These are phyloP conservation scores for Leccinum truebloodii DNA, from an alignment of 768 basidiomycete genomes.

Conservation along the genomic window DNA sequence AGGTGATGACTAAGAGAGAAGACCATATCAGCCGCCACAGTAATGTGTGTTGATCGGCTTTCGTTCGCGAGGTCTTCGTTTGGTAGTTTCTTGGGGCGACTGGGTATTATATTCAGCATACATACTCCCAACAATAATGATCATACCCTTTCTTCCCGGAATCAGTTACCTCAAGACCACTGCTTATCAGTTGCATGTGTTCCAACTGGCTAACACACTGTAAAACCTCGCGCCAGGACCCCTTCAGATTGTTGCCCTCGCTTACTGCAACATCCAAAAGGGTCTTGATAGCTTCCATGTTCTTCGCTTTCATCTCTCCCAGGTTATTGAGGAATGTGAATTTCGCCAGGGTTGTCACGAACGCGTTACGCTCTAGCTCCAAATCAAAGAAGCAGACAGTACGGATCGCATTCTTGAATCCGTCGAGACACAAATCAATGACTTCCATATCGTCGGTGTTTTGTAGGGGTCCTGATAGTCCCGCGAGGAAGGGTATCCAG, in stretches of 20 bases:
- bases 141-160: slow-evolving; percentile 77
- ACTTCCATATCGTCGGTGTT: slow-evolving; percentile 93
- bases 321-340: slow-evolving; percentile 98
- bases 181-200: slow-evolving; percentile 96
- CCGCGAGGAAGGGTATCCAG: slow-evolving; percentile 98
- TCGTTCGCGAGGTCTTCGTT: slow-evolving; percentile 96
- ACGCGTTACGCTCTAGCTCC: slow-evolving; percentile 97
- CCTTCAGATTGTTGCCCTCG: slow-evolving; percentile 96
- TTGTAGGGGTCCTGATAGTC: slow-evolving; percentile 91
- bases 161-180: slow-evolving; percentile 84
- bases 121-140: not conserved
- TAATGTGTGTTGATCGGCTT: slow-evolving; percentile 96
- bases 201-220: slow-evolving; percentile 98
- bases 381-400: slow-evolving; percentile 97
- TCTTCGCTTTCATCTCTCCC: slow-evolving; percentile 98
- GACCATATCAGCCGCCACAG: slow-evolving; percentile 98
- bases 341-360: slow-evolving; percentile 93
- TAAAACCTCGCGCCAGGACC: slow-evolving; percentile 94
- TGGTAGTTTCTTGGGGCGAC: slow-evolving; percentile 60
- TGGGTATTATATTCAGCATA: slow-evolving; percentile 14
- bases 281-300: slow-evolving; percentile 98
- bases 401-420: slow-evolving; percentile 95
- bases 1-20: slow-evolving; percentile 95
- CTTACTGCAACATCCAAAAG: slow-evolving; percentile 92
- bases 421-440: slow-evolving; percentile 90